phyloP scores from a whole-genome alignment of 768 basidiomycete genomes.

The Russula compacta region DNA sequence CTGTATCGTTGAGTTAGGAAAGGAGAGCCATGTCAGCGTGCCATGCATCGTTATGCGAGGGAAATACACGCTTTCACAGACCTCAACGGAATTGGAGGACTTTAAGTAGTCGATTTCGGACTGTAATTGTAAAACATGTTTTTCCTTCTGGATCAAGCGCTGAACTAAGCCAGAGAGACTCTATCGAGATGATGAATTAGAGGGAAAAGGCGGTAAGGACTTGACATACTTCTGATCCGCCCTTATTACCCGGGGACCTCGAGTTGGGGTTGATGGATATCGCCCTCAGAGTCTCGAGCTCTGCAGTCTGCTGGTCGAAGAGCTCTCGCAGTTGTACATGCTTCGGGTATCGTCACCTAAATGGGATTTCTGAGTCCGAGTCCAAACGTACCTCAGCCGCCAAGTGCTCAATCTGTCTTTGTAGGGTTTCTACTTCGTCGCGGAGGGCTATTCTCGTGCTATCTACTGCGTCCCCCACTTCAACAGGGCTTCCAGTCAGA shows the following conservation, averaged over 20 bases:
- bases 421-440: conserved; percentile 53
- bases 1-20: conserved; percentile 28
- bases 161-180: conserved; percentile 69
- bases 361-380: neutral
- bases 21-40: neutral
- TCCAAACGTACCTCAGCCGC: conserved; percentile 48
- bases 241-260: conserved; percentile 35
- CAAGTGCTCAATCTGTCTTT: conserved; percentile 51
- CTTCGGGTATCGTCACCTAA: conserved; percentile 27
- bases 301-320: conserved; percentile 54
- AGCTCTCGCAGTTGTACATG: conserved; percentile 42
- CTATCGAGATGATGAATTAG: conserved; percentile 27
- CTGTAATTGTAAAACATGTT: conserved; percentile 67
- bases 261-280: conserved; percentile 35
- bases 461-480: conserved; percentile 34
- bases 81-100: conserved; percentile 46
- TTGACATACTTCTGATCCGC: conserved; percentile 46
- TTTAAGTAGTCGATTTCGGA: conserved; percentile 59
- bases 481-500: conserved; percentile 55
- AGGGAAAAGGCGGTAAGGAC: neutral
- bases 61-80: conserved; percentile 47
- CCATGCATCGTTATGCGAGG: neutral
- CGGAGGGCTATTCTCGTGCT: conserved; percentile 37
- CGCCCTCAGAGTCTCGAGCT: conserved; percentile 55
- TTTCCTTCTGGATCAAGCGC: conserved; percentile 77